Evolutionary conservation across 805 yeast genomes (phyloP).

Genomic region (Isabelozyma gotoi): DNA sequence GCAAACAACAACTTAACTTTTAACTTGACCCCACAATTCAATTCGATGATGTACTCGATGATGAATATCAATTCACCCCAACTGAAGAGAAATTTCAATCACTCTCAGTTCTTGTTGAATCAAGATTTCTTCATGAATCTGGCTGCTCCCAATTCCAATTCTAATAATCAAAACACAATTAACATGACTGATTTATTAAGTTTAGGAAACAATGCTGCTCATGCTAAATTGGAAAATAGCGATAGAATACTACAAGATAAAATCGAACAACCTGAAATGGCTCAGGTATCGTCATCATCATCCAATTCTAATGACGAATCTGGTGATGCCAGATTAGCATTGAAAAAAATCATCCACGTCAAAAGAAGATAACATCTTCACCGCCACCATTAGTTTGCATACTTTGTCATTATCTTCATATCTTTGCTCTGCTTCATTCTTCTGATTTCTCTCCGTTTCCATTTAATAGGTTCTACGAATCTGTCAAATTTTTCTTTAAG

Average conservation of each 20-base stretch:
- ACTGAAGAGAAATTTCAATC: constrained; percentile 14
- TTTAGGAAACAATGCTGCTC: constrained; percentile 5
- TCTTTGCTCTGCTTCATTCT: background rate
- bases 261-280: background rate
- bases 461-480: no score
- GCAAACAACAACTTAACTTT: constrained; percentile 15
- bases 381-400: background rate
- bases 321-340: constrained; percentile 38
- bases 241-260: background rate
- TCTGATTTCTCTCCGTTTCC: background rate
- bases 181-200: constrained; percentile 20
- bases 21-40: constrained; percentile 42
- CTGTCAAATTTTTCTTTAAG: background rate
- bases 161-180: constrained; percentile 7
- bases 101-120: constrained; percentile 19
- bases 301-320: constrained; percentile 20
- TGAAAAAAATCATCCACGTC: constrained; percentile 35
- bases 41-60: constrained; percentile 38
- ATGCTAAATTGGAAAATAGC: background rate
- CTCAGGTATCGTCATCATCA: constrained; percentile 6
- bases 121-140: constrained; percentile 27
- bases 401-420: background rate
- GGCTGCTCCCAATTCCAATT: constrained; percentile 4
- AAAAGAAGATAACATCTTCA: constrained; percentile 17
- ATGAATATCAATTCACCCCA: constrained; percentile 34